Evolutionary conservation across 1,284 basidiomycete species (phyloP), one percentile per base, ranked within the genome.

Genomic region (Heterobasidion parviporum): DNA sequence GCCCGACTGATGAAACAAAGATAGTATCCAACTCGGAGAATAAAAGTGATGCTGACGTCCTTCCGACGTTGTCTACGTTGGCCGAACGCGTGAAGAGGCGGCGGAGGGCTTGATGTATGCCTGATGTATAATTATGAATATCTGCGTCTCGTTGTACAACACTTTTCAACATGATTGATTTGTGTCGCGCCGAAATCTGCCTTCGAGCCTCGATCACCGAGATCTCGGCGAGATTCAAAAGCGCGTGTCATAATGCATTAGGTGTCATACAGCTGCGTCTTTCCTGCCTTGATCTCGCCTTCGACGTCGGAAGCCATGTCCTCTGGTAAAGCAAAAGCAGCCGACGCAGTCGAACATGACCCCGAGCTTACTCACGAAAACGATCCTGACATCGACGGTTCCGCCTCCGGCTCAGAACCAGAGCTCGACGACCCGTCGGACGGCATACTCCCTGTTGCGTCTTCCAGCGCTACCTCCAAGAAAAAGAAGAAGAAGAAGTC

Each of bases 401-500:
- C 65, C 0, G 65, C 64, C 44, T 70, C 70, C 4, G 73, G 70
- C 44, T 68, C 70, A 47, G 75, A 72, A 41, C 69, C 68, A 26
- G 67, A 68, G 12, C 9, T 18, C 26, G 66, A 63, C 20, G 67
- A 68, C 32, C 41, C 63, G 70, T n/a, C 63, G 60, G 54, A 63
- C 52, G n/a, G 36, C 34, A 32, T 15, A 3, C 33, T 33, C 36
- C 35, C 36, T 20, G 62, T 60, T 43, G 65, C 50, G 61, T 65
- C 49, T 53, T 65, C 65, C 6, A 66, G 61, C 53, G 63, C 67
- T 7, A 65, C 68, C 7, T 67, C 67, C 7, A 87, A 84, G 71
- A 89, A 87, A 71, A 89, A 79, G 65, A 83, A 89, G 72, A 90
- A 88, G 73, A 88, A 87, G 68, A 81, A 79, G 65, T 82, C 84